Conservation (phyloP, 805 yeast genomes). For the Candida germanica region DNA sequence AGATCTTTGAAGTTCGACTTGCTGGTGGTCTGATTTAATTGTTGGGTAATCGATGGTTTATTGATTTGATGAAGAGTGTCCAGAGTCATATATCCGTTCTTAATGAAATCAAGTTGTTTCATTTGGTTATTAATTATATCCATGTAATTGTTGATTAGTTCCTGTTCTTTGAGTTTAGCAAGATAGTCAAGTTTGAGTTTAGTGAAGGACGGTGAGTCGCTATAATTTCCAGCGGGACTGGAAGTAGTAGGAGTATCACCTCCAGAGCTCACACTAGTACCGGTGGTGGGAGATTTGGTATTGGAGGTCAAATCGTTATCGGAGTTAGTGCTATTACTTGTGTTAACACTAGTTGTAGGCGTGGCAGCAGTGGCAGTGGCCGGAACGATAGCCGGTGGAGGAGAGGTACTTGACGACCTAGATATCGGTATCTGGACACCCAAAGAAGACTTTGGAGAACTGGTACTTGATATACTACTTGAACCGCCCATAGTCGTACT, state of each 20-base stretch:
- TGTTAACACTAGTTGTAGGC: background rate
- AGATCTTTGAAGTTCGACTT: conserved; percentile 16
- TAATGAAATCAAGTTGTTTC: conserved; percentile 40
- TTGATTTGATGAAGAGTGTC: conserved; percentile 32
- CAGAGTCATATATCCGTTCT: conserved; percentile 42
- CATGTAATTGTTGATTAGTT: conserved; percentile 39
- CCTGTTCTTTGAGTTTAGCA: conserved; percentile 41
- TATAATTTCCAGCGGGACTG: conserved; percentile 3
- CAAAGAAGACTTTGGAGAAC: too few species aligned
- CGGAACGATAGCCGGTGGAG: too few species aligned
- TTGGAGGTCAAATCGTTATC: too few species aligned
- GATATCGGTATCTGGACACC: too few species aligned
- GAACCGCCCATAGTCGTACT: conserved; percentile 1
- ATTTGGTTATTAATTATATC: conserved; percentile 42
- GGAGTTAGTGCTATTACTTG: background rate
- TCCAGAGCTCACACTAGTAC: background rate
- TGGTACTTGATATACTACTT: background rate
- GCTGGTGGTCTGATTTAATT: conserved; percentile 2
- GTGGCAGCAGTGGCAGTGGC: too few species aligned
- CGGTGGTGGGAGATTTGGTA: too few species aligned
- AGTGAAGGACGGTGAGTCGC: conserved; percentile 14
- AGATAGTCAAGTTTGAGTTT: conserved; percentile 32
- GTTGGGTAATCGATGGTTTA: background rate
- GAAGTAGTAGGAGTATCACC: background rate
- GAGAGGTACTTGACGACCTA: too few species aligned